Evolutionary conservation across 345 rosid genomes (phyloP), one percentile per base, ranked within the genome.

Genomic region (Dimocarpus longan): DNA sequence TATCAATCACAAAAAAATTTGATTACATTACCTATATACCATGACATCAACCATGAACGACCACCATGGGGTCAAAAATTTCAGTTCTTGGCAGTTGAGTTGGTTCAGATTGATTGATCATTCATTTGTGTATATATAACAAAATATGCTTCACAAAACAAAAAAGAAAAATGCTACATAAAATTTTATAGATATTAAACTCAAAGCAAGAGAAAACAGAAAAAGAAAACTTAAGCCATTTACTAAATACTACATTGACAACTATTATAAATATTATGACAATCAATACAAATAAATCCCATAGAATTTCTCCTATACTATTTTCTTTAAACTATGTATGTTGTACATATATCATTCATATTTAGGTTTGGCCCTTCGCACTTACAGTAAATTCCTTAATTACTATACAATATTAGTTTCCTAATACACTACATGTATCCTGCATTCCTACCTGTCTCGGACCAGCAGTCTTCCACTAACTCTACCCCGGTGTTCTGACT

Each of bases 401-500:
- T 32, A 50, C 26, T 7, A 24, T 5, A 18, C 71, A 32, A 13
- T 59, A 52, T 32, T 10, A 66, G 42, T 22, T 46, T 82, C 68
- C 83, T 37, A 52, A 64, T 81, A 67, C 66, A 42, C 21, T 81
- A 48, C 67, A 42, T 79, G 76, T 52, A 59, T 21, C 18, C 15
- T 56, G 72, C 57, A 69, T 56, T 13, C 71, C 32, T 66, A 90
- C 98, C 93, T 92, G 73, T 96, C 98, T 66, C 46, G 84, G 62
- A 96, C 86, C 66, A 89, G 85, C 54, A 96, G 87, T 85, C 94
- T 90, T 10, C 95, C 98, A 66, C 72, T 79, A 78, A 88, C 82
- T 57, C 78, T 81, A 73, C 99, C 99, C 71, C 99, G 90, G 81
- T 94, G 86, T 59, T 88, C 91, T 63, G 91, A 65, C 76, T 83